A percentile compares a stretch with the other conserved stretches of the same genome.
These are phyloP conservation scores for Leptographium procerum DNA, from an alignment of 2,329 filamentous ascomycete genomes.

Conservation along the genomic window DNA sequence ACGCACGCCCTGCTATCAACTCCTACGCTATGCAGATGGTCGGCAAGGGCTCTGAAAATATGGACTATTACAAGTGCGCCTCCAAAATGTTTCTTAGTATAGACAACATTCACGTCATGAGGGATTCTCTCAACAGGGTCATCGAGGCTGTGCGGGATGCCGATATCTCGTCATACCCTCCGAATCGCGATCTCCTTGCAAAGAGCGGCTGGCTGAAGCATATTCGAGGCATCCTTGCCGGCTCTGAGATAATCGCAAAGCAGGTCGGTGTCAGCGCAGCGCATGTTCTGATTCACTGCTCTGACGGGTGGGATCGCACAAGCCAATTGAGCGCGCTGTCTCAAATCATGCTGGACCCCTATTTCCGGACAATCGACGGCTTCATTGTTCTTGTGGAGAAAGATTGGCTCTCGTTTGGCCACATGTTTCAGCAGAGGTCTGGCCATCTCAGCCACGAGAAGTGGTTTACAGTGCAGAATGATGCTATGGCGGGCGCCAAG, in stretches of 20 bases:
- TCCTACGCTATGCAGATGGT: constrained; percentile 89
- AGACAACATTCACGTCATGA: constrained; percentile 98
- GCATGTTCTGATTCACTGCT: constrained; percentile 93
- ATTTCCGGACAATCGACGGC: constrained; percentile 85
- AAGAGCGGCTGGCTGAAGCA: constrained; percentile 90
- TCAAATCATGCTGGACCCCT: constrained; percentile 89
- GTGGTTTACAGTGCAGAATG: constrained; percentile 84
- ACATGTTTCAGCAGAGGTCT: constrained; percentile 92
- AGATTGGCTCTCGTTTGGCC: constrained; percentile 94
- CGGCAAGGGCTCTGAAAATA: constrained; percentile 90
- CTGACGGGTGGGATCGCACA: constrained; percentile 96
- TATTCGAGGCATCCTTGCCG: constrained; percentile 72
- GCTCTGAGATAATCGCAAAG: constrained; percentile 70
- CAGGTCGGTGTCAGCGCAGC: constrained; percentile 88
- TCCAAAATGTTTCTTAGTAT: constrained; percentile 90
- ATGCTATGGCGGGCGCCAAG: constrained; percentile 54
- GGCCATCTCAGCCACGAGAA: constrained; percentile 83
- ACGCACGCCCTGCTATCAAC: constrained; percentile 88
- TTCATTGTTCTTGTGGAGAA: constrained; percentile 95
- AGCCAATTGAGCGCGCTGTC: constrained; percentile 86
- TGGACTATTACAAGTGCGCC: constrained; percentile 91
- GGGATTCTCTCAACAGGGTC: constrained; percentile 76
- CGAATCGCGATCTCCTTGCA: constrained; percentile 66
- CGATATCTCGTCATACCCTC: constrained; percentile 72
- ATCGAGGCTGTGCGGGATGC: constrained; percentile 86